phyloP scores from a whole-genome alignment of 345 rosid species.

The Carallia pectinifolia region DNA sequence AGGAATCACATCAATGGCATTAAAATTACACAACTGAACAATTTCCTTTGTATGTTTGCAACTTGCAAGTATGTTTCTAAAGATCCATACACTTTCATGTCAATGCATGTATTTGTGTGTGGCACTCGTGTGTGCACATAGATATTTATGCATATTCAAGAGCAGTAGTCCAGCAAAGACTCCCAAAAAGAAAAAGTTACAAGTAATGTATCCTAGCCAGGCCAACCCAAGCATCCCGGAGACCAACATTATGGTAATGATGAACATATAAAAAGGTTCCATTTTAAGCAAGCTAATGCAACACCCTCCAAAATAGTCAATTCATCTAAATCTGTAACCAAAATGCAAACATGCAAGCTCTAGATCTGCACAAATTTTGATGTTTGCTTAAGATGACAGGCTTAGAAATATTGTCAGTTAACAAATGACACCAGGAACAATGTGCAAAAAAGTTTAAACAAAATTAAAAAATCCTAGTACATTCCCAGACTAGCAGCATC shows the following conservation, averaged over 20 bases:
- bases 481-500: background rate
- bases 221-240: no score
- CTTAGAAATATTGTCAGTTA: no score
- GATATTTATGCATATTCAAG: background rate
- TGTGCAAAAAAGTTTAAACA: background rate
- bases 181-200: no score
- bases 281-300: no score
- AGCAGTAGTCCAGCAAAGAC: background rate
- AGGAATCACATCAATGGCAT: slow-evolving; percentile 22
- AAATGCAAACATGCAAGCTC: no score
- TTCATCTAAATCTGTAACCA: no score
- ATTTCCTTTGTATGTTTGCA: background rate
- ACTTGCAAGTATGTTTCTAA: background rate
- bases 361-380: no score
- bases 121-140: background rate
- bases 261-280: no score
- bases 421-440: background rate
- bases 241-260: no score
- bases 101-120: background rate
- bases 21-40: background rate
- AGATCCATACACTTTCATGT: background rate
- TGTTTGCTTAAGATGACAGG: no score
- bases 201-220: no score
- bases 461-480: background rate
- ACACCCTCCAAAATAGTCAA: no score